Conservation (phyloP, 495 filamentous ascomycete genomes). For the Aspergillus egyptiacus region DNA sequence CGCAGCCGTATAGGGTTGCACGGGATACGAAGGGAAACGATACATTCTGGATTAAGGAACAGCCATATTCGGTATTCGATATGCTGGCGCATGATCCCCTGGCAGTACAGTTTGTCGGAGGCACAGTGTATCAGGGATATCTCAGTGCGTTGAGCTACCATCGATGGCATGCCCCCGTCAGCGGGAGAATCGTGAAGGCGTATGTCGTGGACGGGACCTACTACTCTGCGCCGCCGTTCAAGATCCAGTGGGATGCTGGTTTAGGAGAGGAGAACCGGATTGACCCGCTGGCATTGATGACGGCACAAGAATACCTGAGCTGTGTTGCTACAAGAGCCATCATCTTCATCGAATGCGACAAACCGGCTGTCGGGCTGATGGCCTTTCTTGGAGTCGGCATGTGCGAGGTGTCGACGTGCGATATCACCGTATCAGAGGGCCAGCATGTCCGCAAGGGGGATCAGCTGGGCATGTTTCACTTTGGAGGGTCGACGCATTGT, state of each 20-base stretch:
- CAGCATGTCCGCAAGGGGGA: conserved; percentile 46
- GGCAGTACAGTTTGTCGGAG: conserved; percentile 48
- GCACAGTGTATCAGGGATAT: conserved; percentile 64
- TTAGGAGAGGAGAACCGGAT: conserved; percentile 29
- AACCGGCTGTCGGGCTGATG: conserved; percentile 57
- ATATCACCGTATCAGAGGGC: conserved; percentile 55
- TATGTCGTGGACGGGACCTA: conserved; percentile 60
- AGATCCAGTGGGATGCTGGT: conserved; percentile 36
- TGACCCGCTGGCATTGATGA: conserved; percentile 53
- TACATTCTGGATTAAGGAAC: conserved; percentile 32
- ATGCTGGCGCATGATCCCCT: conserved; percentile 54
- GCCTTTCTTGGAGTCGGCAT: conserved; percentile 58
- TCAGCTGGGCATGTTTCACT: conserved; percentile 40
- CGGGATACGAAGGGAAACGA: conserved; percentile 26
- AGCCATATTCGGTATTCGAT: conserved; percentile 40
- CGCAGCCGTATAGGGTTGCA: conserved; percentile 33
- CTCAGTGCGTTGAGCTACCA: conserved; percentile 61
- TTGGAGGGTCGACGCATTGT: conserved; percentile 50
- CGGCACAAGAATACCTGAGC: conserved; percentile 50
- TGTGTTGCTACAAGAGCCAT: conserved; percentile 52
- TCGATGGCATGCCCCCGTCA: conserved; percentile 63
- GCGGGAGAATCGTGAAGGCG: conserved; percentile 49
- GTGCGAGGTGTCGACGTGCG: conserved; percentile 62
- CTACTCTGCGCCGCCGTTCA: conserved; percentile 57
- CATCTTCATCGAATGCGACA: conserved; percentile 61